These are phyloP conservation scores for Ophiocordyceps sinensis DNA, from an alignment of 2,329 filamentous ascomycete genomes.

Conservation along the genomic window DNA sequence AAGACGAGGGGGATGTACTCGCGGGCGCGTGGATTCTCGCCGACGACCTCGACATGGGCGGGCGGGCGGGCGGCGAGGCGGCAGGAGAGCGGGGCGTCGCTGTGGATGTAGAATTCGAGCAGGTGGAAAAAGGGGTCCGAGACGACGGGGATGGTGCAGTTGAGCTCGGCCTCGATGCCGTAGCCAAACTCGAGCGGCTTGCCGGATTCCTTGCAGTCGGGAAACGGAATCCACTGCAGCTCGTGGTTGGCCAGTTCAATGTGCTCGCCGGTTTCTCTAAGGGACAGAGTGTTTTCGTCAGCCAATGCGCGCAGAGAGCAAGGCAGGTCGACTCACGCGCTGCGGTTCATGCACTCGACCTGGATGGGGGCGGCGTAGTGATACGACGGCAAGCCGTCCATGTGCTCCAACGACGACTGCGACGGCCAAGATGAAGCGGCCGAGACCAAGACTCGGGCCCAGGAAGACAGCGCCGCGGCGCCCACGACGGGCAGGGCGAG, in stretches of 20 bases:
- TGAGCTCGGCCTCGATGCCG: slow-evolving; percentile 66
- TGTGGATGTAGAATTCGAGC: slow-evolving; percentile 95
- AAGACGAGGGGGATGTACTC: slow-evolving; percentile 77
- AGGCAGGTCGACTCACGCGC: slow-evolving; percentile 36
- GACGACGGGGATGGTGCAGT: slow-evolving; percentile 69
- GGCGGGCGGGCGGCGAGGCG: slow-evolving; percentile 69
- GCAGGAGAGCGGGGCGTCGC: slow-evolving; percentile 84
- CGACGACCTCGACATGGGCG: slow-evolving; percentile 37
- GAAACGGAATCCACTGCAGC: slow-evolving; percentile 86
- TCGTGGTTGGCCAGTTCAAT: slow-evolving; percentile 68
- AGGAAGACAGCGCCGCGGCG: neutral
- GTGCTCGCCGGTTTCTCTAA: slow-evolving; percentile 77
- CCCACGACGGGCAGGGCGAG: slow-evolving; percentile 14
- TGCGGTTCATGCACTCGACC: slow-evolving; percentile 62
- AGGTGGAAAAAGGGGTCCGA: slow-evolving; percentile 74
- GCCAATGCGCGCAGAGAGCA: too few species aligned
- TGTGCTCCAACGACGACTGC: slow-evolving; percentile 8
- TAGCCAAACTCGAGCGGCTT: slow-evolving; percentile 75
- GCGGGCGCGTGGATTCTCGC: slow-evolving; percentile 31
- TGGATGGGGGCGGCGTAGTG: slow-evolving; percentile 52
- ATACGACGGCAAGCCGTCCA: slow-evolving; percentile 40
- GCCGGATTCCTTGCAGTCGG: slow-evolving; percentile 75
- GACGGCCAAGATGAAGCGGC: slow-evolving; percentile 1
- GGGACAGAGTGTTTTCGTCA: neutral
- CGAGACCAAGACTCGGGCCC: too few species aligned